phyloP scores from a whole-genome alignment of 2,329 filamentous ascomycete species.

The Hymenoscyphus scutula region DNA sequence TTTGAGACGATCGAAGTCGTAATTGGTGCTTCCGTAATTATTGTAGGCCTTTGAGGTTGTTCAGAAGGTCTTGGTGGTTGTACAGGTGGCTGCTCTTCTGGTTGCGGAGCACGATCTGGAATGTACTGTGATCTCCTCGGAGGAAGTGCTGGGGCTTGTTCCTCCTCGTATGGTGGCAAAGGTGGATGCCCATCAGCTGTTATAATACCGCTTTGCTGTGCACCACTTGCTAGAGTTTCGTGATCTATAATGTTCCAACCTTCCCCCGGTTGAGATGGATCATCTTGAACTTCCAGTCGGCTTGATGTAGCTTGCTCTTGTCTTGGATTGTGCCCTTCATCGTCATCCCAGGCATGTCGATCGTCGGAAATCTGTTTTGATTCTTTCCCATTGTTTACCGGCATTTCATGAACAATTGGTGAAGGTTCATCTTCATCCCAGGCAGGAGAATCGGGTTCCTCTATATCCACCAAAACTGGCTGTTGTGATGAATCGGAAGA shows the following conservation, averaged over 20 bases:
- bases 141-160: constrained; percentile 30
- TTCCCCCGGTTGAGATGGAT: constrained; percentile 23
- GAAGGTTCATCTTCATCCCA: constrained; percentile 35
- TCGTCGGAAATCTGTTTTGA: constrained; percentile 28
- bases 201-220: constrained; percentile 30
- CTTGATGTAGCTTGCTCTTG: not conserved
- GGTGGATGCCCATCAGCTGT: constrained; percentile 14
- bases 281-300: constrained; percentile 17
- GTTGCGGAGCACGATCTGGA: constrained; percentile 4
- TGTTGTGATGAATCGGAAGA: constrained; percentile 21
- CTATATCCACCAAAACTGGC: constrained; percentile 30
- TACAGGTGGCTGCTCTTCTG: not conserved
- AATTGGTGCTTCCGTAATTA: constrained; percentile 18
- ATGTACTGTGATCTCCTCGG: constrained; percentile 27
- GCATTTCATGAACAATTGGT: constrained; percentile 23
- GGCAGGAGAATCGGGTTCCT: constrained; percentile 34
- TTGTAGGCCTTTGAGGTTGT: constrained; percentile 29
- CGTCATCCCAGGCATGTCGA: constrained; percentile 34
- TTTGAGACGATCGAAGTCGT: constrained; percentile 20
- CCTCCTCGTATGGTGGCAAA: constrained; percentile 18
- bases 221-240: constrained; percentile 18
- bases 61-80: constrained; percentile 27
- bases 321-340: constrained; percentile 15
- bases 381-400: constrained; percentile 21
- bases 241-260: constrained; percentile 34